Percentiles rank a stretch among this genome's conserved stretches.
These are phyloP conservation scores for Paecilomyces sp. DNA, from an alignment of 2,329 filamentous ascomycete genomes.

Conservation along the genomic window DNA sequence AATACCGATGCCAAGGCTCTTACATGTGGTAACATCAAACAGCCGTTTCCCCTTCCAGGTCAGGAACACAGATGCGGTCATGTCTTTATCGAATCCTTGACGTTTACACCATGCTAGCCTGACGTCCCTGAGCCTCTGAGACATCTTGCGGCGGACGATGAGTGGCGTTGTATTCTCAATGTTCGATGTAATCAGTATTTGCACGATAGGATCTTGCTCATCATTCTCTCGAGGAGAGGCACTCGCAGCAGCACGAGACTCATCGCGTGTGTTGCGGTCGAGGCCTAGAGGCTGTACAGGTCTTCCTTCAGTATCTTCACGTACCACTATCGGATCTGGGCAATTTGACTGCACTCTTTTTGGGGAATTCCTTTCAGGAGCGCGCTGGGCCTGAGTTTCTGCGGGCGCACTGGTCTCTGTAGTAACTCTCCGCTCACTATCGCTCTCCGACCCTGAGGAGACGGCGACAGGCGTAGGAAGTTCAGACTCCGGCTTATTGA, in stretches of 20 bases:
- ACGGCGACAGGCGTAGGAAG: not conserved
- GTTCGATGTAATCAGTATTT: constrained; percentile 61
- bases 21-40: constrained; percentile 68
- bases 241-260: not conserved
- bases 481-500: not conserved
- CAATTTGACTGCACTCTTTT: not conserved
- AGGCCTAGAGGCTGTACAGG: not conserved
- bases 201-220: constrained; percentile 35
- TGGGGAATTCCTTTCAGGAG: not conserved
- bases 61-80: constrained; percentile 57
- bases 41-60: constrained; percentile 70
- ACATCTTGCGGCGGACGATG: constrained; percentile 59
- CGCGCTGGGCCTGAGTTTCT: not conserved
- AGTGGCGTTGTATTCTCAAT: constrained; percentile 56
- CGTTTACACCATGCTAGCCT: constrained; percentile 62
- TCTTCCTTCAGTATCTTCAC: not conserved
- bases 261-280: not conserved
- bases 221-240: constrained; percentile 33
- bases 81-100: constrained; percentile 48
- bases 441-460: not conserved
- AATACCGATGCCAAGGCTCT: constrained; percentile 53
- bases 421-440: not conserved
- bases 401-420: not conserved
- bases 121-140: constrained; percentile 60
- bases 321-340: not conserved